Evolutionary conservation across 169 alveolate genomes (phyloP), one percentile per base, ranked within the genome.

Genomic region (Perkinsus chesapeaki): DNA sequence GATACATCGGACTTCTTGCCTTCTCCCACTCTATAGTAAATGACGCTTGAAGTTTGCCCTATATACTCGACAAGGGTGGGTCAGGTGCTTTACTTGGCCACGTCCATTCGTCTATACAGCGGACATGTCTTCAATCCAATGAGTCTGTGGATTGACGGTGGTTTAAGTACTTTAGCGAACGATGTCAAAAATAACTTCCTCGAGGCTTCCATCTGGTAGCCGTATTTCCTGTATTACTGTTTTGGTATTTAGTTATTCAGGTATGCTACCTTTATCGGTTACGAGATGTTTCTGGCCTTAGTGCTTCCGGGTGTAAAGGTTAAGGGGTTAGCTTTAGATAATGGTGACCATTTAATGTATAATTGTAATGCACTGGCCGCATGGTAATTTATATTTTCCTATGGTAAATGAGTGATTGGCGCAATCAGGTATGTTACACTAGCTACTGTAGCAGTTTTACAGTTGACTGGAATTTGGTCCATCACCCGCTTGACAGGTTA

Each of bases 261-360:
- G 82, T 60, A 60, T 34, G 12, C 31, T 60, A 23, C 31, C 82
- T 60, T 60, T 16, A 60, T 60, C 12, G 82, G 37, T 0, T 60
- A 12, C 23, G 82, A 60, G 23, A 60, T 60, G 82, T 16, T 93
- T 3, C 72, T 93, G 23, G 94, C 93, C 27, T 9, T 73, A 16
- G 19, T 37, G 0, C 23, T 93, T 27, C 94, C 94, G 37, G 94
- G 94, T 34, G 92, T 90, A 0, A n/a, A 19, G 9, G 93, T 93
- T 31, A 60, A 93, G 92, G 94, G 94, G 27, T 31, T 93, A 27
- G 92, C 94, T 91, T 48, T 93, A 16, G 94, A 93, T 0, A 39
- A 48, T 39, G 94, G 92, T 73, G 90, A 73, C 12, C 72, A 82
- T 1, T 39, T 48, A 27, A 37, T 23, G 19, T 93, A 93, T 9